phyloP scores from a whole-genome alignment of 306 rosid species.

The Medicago arabica region DNA sequence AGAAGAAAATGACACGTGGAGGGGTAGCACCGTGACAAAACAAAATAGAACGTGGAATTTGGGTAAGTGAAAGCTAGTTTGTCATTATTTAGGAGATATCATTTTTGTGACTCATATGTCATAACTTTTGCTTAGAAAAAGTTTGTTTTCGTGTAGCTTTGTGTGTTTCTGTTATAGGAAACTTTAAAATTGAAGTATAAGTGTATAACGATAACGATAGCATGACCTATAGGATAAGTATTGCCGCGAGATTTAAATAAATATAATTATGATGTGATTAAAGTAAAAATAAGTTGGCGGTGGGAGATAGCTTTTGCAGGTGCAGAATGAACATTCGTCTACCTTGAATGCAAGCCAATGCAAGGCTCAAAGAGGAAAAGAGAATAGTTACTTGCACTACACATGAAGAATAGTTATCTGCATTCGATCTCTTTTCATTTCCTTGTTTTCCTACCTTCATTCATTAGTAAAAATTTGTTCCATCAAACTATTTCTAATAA shows the following conservation, averaged over 20 bases:
- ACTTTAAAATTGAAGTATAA: neutral
- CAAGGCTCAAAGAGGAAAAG: neutral
- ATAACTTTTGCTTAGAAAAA: neutral
- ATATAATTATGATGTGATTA: neutral
- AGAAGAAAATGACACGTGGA: conserved; percentile 51
- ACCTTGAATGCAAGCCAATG: neutral
- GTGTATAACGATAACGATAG: neutral
- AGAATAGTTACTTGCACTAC: neutral
- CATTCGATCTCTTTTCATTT: neutral
- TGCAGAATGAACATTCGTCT: neutral
- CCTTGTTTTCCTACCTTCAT: too few species aligned
- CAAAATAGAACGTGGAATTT: conserved; percentile 7
- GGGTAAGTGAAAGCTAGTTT: neutral
- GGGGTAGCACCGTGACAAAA: neutral
- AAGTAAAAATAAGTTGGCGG: conserved; percentile 1
- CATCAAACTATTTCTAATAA: too few species aligned
- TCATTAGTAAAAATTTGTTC: too few species aligned
- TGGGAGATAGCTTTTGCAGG: conserved; percentile 11
- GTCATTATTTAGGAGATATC: conserved; percentile 10
- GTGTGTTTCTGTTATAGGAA: neutral
- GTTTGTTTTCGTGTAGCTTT: conserved; percentile 6
- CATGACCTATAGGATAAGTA: neutral
- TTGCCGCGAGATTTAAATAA: neutral
- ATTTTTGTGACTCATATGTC: neutral
- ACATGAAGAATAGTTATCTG: neutral